Evolutionary conservation across 2,329 filamentous ascomycete species (phyloP).

Genomic region (Paracamarosporium sp.): DNA sequence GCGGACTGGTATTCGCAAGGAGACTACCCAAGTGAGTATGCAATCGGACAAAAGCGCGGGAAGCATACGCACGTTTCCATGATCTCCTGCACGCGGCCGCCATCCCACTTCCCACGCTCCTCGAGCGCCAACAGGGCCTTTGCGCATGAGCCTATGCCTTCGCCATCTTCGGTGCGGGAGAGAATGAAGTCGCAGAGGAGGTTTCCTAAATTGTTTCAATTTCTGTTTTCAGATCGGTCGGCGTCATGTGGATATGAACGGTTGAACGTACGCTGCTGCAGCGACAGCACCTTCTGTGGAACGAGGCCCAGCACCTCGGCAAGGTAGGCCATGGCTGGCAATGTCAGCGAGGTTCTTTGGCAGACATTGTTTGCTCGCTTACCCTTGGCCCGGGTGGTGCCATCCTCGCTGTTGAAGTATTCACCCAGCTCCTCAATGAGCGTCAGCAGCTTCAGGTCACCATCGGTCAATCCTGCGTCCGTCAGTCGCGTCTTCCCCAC

Average conservation of each 20-base stretch:
- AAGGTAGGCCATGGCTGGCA: slow-evolving; percentile 55
- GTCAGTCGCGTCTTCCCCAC: slow-evolving; percentile 25
- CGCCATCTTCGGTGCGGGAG: slow-evolving; percentile 64
- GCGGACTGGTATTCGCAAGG: slow-evolving; percentile 62
- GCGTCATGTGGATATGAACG: background rate
- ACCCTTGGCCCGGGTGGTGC: slow-evolving; percentile 65
- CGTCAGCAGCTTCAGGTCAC: slow-evolving; percentile 66
- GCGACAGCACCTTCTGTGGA: slow-evolving; percentile 61
- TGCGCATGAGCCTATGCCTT: slow-evolving; percentile 63
- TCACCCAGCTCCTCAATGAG: slow-evolving; percentile 70
- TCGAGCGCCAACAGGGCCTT: slow-evolving; percentile 66
- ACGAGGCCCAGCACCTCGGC: slow-evolving; percentile 59
- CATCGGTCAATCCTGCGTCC: slow-evolving; percentile 62
- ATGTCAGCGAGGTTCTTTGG: slow-evolving; percentile 16
- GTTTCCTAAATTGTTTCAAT: slow-evolving; percentile 61
- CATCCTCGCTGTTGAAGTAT: slow-evolving; percentile 72
- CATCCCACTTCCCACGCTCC: slow-evolving; percentile 65
- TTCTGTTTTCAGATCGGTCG: background rate
- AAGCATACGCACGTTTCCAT: slow-evolving; percentile 56
- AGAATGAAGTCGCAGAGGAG: slow-evolving; percentile 69
- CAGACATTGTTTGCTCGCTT: slow-evolving; percentile 38
- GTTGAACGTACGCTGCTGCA: slow-evolving; percentile 61
- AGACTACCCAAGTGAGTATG: slow-evolving; percentile 20
- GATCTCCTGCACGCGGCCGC: slow-evolving; percentile 60
- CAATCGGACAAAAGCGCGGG: background rate